phyloP scores from a whole-genome alignment of 768 basidiomycete species.

The Heimioporus sp. region DNA sequence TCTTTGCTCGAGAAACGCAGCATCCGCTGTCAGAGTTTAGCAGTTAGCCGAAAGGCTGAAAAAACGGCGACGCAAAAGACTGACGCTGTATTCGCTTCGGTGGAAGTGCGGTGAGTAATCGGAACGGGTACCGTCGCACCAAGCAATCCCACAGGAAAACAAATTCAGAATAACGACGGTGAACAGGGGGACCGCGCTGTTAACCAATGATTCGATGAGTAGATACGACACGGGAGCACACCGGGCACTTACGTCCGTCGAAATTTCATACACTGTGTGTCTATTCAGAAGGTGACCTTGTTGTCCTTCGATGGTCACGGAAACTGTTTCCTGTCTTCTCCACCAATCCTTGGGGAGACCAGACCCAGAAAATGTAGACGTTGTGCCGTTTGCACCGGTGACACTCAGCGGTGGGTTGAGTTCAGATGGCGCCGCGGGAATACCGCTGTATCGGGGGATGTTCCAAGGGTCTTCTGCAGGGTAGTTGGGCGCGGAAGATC shows the following conservation, averaged over 20 bases:
- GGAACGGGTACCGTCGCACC: constrained; percentile 87
- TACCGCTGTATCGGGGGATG: constrained; percentile 30
- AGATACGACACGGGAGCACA: constrained; percentile 4
- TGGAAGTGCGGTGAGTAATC: constrained; percentile 81
- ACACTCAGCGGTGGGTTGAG: constrained; percentile 20
- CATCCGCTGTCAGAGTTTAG: constrained; percentile 60
- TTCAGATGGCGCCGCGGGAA: constrained; percentile 34
- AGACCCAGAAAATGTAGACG: constrained; percentile 64
- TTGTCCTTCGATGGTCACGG: constrained; percentile 75
- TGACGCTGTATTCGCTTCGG: constrained; percentile 90
- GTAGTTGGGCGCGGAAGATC: constrained; percentile 48
- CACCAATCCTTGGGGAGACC: constrained; percentile 84
- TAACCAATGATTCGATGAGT: constrained; percentile 10
- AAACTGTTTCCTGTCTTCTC: constrained; percentile 74
- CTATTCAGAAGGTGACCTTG: constrained; percentile 92
- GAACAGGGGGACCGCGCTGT: constrained; percentile 67
- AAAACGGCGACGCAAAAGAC: constrained; percentile 27
- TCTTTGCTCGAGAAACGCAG: constrained; percentile 88
- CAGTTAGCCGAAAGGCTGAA: constrained; percentile 3
- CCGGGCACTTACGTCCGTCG: constrained; percentile 61
- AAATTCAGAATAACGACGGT: constrained; percentile 92
- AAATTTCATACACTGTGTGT: constrained; percentile 80
- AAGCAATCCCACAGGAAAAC: constrained; percentile 87
- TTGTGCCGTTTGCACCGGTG: constrained; percentile 38
- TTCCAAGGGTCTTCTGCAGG: constrained; percentile 72